Evolutionary conservation across 306 rosid species (phyloP).

Genomic region (Citrullus colocynthis): DNA sequence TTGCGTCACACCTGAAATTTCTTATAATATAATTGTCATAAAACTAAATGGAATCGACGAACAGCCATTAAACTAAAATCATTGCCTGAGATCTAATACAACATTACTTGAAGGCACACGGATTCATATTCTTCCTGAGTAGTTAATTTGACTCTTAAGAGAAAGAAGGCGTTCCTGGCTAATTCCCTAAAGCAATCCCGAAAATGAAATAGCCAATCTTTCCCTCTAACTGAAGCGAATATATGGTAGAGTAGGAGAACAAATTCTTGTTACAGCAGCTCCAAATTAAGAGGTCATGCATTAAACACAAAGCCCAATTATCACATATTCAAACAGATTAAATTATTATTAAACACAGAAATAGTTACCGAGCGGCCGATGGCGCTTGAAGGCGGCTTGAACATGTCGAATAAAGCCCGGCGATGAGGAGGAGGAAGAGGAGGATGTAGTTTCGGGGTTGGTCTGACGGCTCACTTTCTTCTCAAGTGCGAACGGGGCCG

Average conservation of each 20-base stretch:
- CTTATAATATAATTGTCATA: slow-evolving; percentile 3
- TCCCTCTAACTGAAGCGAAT: neutral
- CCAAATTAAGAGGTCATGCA: neutral
- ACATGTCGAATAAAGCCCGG: slow-evolving; percentile 47
- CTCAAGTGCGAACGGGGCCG: slow-evolving; percentile 13
- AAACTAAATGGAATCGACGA: neutral
- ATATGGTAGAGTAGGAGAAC: too few species aligned
- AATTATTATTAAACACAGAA: neutral
- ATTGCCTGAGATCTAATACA: neutral
- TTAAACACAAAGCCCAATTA: neutral
- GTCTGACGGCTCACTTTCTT: slow-evolving; percentile 21
- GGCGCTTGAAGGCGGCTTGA: slow-evolving; percentile 50
- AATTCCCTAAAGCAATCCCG: neutral
- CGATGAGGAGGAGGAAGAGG: slow-evolving; percentile 40
- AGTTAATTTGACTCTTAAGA: neutral
- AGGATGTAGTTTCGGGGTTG: slow-evolving; percentile 25
- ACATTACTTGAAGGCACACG: neutral
- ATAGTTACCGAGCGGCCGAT: slow-evolving; percentile 37
- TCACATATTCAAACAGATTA: neutral
- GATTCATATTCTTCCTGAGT: neutral
- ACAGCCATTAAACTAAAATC: neutral
- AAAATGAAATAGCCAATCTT: neutral
- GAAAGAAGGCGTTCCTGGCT: neutral
- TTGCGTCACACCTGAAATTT: slow-evolving; percentile 32
- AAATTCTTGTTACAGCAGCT: neutral